Percentiles rank a stretch among this genome's conserved stretches.
Evolutionary conservation across 257 asterid species (phyloP).

Genomic region (Solanum dulcamara): DNA sequence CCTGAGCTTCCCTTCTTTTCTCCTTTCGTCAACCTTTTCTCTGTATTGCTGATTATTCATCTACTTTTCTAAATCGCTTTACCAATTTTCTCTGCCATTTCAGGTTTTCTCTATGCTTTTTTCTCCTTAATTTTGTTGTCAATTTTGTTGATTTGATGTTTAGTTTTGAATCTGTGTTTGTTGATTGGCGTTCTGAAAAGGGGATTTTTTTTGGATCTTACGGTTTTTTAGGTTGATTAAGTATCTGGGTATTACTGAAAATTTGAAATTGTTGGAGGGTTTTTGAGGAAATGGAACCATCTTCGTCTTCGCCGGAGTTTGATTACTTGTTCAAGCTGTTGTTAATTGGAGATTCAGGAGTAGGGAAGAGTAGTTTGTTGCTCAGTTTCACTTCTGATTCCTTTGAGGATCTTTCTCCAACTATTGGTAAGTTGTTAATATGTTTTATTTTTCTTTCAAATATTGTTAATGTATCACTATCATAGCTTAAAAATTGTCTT

Average conservation of each 20-base stretch:
- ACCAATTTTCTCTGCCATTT: neutral
- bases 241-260: neutral
- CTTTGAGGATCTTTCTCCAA: slow-evolving; percentile 87
- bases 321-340: slow-evolving; percentile 32
- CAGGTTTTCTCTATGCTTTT: neutral
- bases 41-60: neutral
- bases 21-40: neutral
- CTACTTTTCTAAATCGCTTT: neutral
- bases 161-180: neutral
- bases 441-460: neutral
- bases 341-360: slow-evolving; percentile 87
- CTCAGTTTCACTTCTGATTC: slow-evolving; percentile 82
- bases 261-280: slow-evolving; percentile 15
- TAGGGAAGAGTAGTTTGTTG: slow-evolving; percentile 80
- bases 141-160: neutral
- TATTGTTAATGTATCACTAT: neutral
- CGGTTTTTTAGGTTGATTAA: neutral
- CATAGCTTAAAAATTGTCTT: neutral
- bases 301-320: slow-evolving; percentile 32
- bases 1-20: neutral
- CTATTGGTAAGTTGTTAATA: slow-evolving; percentile 23
- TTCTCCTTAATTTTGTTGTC: neutral
- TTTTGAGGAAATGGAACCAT: slow-evolving; percentile 9
- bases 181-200: neutral
- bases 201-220: neutral